These are phyloP conservation scores for Metschnikowia anglica DNA, from an alignment of 805 yeast species.

Conservation along the genomic window DNA sequence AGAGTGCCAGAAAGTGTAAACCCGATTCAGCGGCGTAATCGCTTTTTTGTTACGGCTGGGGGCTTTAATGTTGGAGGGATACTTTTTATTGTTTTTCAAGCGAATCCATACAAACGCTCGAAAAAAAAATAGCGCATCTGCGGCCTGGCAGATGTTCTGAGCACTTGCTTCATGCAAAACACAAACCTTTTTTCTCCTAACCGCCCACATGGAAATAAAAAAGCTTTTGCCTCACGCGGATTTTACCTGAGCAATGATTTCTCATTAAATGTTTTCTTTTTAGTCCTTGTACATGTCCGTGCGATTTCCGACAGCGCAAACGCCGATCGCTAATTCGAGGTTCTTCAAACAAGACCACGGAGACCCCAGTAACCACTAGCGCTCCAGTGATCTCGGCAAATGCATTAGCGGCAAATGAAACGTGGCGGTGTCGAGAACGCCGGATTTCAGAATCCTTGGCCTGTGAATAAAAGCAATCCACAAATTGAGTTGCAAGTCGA, in stretches of 20 bases:
- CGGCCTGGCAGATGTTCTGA: background rate
- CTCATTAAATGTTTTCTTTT: slow-evolving; percentile 4
- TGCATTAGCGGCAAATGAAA: background rate
- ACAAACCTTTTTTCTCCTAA: background rate
- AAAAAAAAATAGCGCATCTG: background rate
- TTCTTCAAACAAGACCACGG: no score
- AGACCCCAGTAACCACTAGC: no score
- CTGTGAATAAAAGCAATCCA: background rate
- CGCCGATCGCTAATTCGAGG: no score
- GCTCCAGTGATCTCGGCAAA: background rate
- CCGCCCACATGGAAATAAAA: background rate
- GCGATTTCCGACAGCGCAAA: slow-evolving; percentile 1
- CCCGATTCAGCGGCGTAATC: no score
- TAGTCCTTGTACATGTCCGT: background rate
- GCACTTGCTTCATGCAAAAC: background rate
- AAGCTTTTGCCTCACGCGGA: background rate
- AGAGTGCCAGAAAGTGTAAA: background rate
- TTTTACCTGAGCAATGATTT: background rate
- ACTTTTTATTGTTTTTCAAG: no score
- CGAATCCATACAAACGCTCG: background rate
- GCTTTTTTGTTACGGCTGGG: no score
- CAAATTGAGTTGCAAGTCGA: slow-evolving; percentile 1
- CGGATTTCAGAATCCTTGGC: no score
- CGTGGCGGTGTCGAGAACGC: no score
- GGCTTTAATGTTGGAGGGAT: no score